These are phyloP conservation scores for Xylaria sp. DNA, from an alignment of 2,329 filamentous ascomycete species.

Conservation along the genomic window DNA sequence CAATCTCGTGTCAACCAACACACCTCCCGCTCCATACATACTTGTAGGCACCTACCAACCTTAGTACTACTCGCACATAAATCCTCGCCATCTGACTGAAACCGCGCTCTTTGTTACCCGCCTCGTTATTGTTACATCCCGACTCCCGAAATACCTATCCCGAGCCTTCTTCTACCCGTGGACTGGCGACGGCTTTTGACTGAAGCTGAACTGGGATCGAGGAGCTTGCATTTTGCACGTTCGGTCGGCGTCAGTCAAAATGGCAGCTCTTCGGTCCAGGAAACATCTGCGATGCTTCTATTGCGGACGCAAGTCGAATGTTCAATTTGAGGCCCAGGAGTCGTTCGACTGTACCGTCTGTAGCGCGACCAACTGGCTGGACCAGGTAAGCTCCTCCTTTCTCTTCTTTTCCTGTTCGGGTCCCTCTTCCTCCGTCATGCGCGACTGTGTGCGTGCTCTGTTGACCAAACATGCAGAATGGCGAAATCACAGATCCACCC, in stretches of 20 bases:
- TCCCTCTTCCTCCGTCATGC: neutral
- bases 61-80: neutral
- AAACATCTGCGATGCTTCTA: constrained; percentile 68
- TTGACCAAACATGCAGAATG: constrained; percentile 51
- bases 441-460: constrained; percentile 10
- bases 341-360: constrained; percentile 71
- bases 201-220: constrained; percentile 1
- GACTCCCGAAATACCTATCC: neutral
- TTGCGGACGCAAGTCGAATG: constrained; percentile 64
- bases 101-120: neutral
- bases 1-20: too few species aligned
- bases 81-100: constrained; percentile 11
- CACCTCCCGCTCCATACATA: neutral
- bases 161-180: neutral
- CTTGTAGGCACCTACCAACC: neutral
- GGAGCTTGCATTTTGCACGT: constrained; percentile 7
- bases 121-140: neutral
- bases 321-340: constrained; percentile 53
- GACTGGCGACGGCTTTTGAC: neutral
- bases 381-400: constrained; percentile 56
- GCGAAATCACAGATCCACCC: constrained; percentile 85
- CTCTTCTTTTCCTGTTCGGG: neutral
- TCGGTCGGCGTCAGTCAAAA: constrained; percentile 14
- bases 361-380: constrained; percentile 83
- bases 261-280: constrained; percentile 30